Percentiles rank a stretch among this genome's conserved stretches.
Evolutionary conservation across 1,139 yeast genomes (phyloP).

Genomic region (Nakaseomyces sp.): DNA sequence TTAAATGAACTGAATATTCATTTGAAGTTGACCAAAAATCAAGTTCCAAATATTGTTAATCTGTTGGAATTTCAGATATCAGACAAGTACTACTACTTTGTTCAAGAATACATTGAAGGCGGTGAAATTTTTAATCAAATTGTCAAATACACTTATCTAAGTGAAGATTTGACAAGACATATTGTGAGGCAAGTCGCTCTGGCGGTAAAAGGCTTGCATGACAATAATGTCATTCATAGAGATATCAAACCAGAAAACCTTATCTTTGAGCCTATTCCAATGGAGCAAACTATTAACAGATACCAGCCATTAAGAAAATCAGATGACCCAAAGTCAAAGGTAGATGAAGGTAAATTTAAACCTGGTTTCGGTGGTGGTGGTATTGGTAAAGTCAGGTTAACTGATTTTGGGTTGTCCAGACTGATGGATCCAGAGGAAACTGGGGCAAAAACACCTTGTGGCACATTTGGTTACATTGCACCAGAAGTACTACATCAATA

Average conservation of each 20-base stretch:
- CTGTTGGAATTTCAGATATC: constrained; percentile 62
- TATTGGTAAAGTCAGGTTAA: constrained; percentile 75
- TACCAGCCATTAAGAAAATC: constrained; percentile 45
- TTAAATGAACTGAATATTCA: constrained; percentile 65
- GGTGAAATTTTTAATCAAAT: constrained; percentile 94
- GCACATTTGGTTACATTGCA: constrained; percentile 86
- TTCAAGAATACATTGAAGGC: constrained; percentile 80
- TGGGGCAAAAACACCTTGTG: constrained; percentile 72
- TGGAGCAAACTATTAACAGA: constrained; percentile 47
- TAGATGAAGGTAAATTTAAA: constrained; percentile 77
- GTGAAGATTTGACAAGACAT: constrained; percentile 78
- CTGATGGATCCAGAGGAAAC: constrained; percentile 55
- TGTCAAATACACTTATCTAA: constrained; percentile 81
- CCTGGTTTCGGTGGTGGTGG: constrained; percentile 85
- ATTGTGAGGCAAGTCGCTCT: constrained; percentile 76
- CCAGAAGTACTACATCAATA: constrained; percentile 80
- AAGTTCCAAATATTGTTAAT: constrained; percentile 46
- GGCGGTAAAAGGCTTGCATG: constrained; percentile 75
- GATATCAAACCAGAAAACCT: constrained; percentile 94
- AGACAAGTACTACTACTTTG: constrained; percentile 58
- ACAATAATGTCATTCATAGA: constrained; percentile 81
- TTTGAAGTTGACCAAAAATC: constrained; percentile 30
- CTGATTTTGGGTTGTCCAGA: constrained; percentile 89
- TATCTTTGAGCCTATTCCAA: constrained; percentile 59
- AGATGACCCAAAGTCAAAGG: constrained; percentile 61